Evolutionary conservation across 805 yeast genomes (phyloP).

Genomic region (Metschnikowia hibisci): DNA sequence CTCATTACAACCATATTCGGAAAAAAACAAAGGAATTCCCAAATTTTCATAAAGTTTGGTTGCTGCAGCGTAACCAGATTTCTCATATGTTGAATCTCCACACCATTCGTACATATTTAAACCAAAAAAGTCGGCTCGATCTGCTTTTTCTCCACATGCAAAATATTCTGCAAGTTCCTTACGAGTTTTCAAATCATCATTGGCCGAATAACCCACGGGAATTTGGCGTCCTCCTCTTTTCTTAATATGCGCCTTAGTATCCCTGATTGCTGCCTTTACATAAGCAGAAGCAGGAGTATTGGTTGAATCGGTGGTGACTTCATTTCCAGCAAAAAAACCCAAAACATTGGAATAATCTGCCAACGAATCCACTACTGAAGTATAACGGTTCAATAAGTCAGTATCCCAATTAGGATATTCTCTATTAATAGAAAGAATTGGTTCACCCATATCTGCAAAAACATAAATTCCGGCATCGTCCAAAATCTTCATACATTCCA

Average conservation of each 20-base stretch:
- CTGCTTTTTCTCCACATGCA: constrained; percentile 65
- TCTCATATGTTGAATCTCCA: constrained; percentile 54
- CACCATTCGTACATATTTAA: constrained; percentile 91
- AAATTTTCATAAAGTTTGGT: constrained; percentile 61
- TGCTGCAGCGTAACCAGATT: constrained; percentile 64
- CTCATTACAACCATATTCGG: constrained; percentile 78
- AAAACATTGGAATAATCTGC: constrained; percentile 66
- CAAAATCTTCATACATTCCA: constrained; percentile 62
- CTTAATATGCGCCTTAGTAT: constrained; percentile 63
- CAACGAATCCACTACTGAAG: constrained; percentile 64
- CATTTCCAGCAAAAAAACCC: constrained; percentile 86
- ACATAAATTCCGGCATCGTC: constrained; percentile 88
- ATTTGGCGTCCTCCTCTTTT: constrained; percentile 58
- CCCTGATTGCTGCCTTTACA: constrained; percentile 82
- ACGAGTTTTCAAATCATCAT: constrained; percentile 68
- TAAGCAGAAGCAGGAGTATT: constrained; percentile 76
- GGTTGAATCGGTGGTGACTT: constrained; percentile 63
- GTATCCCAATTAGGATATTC: constrained; percentile 59
- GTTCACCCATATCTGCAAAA: constrained; percentile 81
- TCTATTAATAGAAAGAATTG: constrained; percentile 60
- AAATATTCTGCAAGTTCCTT: constrained; percentile 68
- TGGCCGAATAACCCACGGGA: constrained; percentile 81
- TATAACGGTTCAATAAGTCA: constrained; percentile 63
- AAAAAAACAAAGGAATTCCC: constrained; percentile 71
- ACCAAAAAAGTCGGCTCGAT: constrained; percentile 77